Conservation (phyloP, 257 asterid genomes). For the Apocynum venetum region DNA sequence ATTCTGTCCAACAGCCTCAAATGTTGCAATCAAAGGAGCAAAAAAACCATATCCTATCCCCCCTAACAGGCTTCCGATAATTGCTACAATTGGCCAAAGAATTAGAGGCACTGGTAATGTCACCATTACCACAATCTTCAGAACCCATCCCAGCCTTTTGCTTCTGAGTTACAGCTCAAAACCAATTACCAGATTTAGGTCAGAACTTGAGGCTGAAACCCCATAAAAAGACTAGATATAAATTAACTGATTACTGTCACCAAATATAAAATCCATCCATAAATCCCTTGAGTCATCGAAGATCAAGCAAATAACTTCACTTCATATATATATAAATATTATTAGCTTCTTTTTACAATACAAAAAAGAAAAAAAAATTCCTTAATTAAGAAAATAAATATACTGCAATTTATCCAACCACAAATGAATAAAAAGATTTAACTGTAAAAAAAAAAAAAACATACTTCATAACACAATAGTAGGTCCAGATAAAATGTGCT, state of each 20-base stretch:
- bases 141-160: constrained; percentile 69
- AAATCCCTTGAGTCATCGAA: background rate
- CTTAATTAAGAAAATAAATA: background rate
- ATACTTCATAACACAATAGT: constrained; percentile 68
- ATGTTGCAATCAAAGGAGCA: constrained; percentile 79
- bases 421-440: background rate
- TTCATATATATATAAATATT: background rate
- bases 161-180: constrained; percentile 38
- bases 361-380: background rate
- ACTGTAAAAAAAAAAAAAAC: constrained; percentile 6
- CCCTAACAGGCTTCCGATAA: constrained; percentile 66
- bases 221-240: background rate
- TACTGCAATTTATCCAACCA: background rate
- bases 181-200: background rate
- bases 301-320: background rate
- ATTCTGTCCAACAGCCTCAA: constrained; percentile 70
- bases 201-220: background rate
- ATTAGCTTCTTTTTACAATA: background rate
- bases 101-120: constrained; percentile 56
- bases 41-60: constrained; percentile 76
- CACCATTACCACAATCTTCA: constrained; percentile 52
- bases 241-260: background rate
- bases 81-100: constrained; percentile 62
- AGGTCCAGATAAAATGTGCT: constrained; percentile 85
- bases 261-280: background rate